These are phyloP conservation scores for Chaetomium cochliodes DNA, from an alignment of 495 filamentous ascomycete genomes.

Conservation along the genomic window DNA sequence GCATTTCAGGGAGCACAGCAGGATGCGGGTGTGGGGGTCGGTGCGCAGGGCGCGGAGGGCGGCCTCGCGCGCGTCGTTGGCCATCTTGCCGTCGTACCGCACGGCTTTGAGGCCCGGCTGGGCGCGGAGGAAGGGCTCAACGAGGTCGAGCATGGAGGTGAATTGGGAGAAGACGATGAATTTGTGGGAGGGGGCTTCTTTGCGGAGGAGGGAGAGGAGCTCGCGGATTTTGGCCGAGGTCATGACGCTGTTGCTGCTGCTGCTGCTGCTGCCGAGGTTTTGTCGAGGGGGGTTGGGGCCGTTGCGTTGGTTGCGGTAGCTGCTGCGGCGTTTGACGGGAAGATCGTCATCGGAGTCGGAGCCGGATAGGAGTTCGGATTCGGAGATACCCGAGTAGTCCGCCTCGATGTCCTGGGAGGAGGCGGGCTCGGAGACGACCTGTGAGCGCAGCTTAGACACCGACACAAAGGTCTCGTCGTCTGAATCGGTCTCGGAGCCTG, in stretches of 20 bases:
- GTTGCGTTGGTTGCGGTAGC: background rate
- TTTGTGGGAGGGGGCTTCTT: constrained; percentile 76
- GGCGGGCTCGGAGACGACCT: constrained; percentile 29
- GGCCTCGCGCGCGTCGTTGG: constrained; percentile 87
- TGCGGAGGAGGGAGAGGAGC: constrained; percentile 74
- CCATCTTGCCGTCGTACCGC: constrained; percentile 94
- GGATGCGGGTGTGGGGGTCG: constrained; percentile 66
- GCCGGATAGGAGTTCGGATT: constrained; percentile 40
- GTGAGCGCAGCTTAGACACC: constrained; percentile 40
- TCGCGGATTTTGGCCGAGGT: constrained; percentile 89
- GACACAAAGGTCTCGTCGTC: constrained; percentile 45
- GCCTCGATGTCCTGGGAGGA: constrained; percentile 1
- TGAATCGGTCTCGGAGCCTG: constrained; percentile 38
- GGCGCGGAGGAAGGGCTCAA: constrained; percentile 82
- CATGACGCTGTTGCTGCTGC: constrained; percentile 45
- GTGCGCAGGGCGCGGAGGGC: constrained; percentile 68
- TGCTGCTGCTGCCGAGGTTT: constrained; percentile 31
- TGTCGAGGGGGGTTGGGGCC: background rate
- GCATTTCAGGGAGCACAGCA: constrained; percentile 91
- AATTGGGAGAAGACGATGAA: constrained; percentile 98
- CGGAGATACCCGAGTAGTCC: constrained; percentile 31
- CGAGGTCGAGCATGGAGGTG: constrained; percentile 91
- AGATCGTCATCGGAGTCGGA: constrained; percentile 38
- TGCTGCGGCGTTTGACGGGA: constrained; percentile 16
- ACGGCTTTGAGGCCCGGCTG: constrained; percentile 68